Percentiles rank a stretch among this genome's conserved stretches.
Conservation (phyloP, 2,329 filamentous ascomycete genomes). For the Xylariaceae sp. region DNA sequence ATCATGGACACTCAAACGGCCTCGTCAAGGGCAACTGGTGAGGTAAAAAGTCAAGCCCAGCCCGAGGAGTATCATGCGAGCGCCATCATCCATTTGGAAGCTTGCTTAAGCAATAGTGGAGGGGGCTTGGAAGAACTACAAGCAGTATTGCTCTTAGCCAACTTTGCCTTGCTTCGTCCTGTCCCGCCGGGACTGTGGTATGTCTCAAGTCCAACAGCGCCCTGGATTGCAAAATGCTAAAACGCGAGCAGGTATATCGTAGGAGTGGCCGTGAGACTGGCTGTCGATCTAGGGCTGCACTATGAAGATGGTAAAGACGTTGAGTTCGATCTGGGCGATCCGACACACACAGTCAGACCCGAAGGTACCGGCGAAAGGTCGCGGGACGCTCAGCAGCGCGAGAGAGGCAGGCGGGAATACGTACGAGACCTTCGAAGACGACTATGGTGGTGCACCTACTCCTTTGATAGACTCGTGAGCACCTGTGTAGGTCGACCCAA, state of each 20-base stretch:
- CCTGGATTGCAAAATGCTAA: neutral
- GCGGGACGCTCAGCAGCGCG: slow-evolving; percentile 36
- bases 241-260: slow-evolving; percentile 71
- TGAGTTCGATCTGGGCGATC: slow-evolving; percentile 53
- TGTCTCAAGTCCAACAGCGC: slow-evolving; percentile 13
- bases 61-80: slow-evolving; percentile 96
- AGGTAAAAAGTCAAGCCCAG: slow-evolving; percentile 53
- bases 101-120: slow-evolving; percentile 78
- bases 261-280: slow-evolving; percentile 84
- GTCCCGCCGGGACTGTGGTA: slow-evolving; percentile 89
- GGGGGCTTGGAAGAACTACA: slow-evolving; percentile 90
- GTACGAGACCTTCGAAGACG: slow-evolving; percentile 79
- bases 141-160: slow-evolving; percentile 84
- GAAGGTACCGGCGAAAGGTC: slow-evolving; percentile 28
- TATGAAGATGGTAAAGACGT: slow-evolving; percentile 78
- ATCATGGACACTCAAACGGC: slow-evolving; percentile 64
- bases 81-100: slow-evolving; percentile 85
- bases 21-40: slow-evolving; percentile 28
- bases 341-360: slow-evolving; percentile 32
- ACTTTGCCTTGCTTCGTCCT: slow-evolving; percentile 85
- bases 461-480: slow-evolving; percentile 88
- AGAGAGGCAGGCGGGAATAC: slow-evolving; percentile 72
- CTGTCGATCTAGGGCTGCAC: slow-evolving; percentile 86
- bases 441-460: slow-evolving; percentile 97
- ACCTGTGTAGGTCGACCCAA: slow-evolving; percentile 91